Base-by-base conservation (phyloP, 805 yeast genomes). In the Candida namnaoensis region DNA sequence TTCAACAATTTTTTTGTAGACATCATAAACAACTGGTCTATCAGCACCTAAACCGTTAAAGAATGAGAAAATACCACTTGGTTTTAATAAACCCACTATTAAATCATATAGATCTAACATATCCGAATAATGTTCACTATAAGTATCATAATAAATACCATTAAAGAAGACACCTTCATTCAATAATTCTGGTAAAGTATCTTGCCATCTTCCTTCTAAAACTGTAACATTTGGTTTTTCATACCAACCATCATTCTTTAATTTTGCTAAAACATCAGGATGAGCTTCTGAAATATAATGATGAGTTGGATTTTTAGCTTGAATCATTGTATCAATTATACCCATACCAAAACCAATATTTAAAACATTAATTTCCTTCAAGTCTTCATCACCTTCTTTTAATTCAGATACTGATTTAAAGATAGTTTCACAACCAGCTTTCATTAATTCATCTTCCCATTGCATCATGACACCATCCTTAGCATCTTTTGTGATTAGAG, bases 291-390 rank as follows among this genome's bases (percentile, higher is more conserved):
- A 80, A 35, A 90, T 91, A 60, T 87, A 90, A 58, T 90, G 98
- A 46, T 71, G 74, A 4, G 76, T 66, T 23, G 90, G 91, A 15
- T 52, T 53, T 36, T 61, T 64, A 14, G 47, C 51, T 54, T 83
- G 83, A 45, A 90, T 84, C 72, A 81, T 77, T 1, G 76, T 65
- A 58, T 90, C 98, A 41, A 90, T 88, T 41, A 90, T 91, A 2
- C 98, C 98, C 96, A 90, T 87, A 2, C 98, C 98, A 58, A 91
- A 90, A 0, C 98, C 98, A 34, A 90, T 85, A 53, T 90, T 90
- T 33, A 91, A 65, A 2, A 91, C 78, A 34, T 66, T 72, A 19
- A 69, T 50, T 35, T 66, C 71, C 9, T 67, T 57, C 32, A 69
- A 66, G 1, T 57, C 58, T 2, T 56, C 60, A 27, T 44, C 41